Base-by-base conservation (phyloP, 352 stramenopile genomes). In the Phytopythium sindhum region DNA sequence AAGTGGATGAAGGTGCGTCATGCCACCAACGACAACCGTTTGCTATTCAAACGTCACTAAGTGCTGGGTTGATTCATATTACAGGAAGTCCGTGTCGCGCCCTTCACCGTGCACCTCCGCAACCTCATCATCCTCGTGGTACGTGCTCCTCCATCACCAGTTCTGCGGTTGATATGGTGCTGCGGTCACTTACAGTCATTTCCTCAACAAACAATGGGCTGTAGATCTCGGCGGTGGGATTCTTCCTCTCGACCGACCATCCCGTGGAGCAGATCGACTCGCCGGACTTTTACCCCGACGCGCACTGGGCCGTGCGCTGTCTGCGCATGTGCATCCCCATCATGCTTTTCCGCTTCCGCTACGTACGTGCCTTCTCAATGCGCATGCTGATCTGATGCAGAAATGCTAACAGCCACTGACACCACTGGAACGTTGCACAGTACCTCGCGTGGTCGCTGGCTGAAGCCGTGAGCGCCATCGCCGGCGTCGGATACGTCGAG, bases 401-500 rank as follows among this genome's bases (percentile, higher is more conserved):
- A 33, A n/a, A 23, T 57, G 15, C 44, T 74, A 29, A 70, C 51
- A 35, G 41, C 33, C 4, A 3, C n/a, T n/a, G n/a, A n/a, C n/a
- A n/a, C 59, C 10, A 45, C 55, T 50, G 33, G 4, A 8, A 23
- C 33, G 9, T 2, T 33, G 1, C 10, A 29, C 51, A 95, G 87
- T 95, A 95, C 72, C 80, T 95, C 61, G 87, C 84, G 24, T 95
- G 87, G 87, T 92, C 86, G n/a, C 67, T 95, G 47, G 87, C 85
- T 29, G 87, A 95, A 53, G 73, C 75, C 11, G 84, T 84, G 1
- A 89, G 84, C 66, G 84, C 83, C 54, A 61, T 88, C 42, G 87
- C 87, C 47, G 87, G 87, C 23, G 82, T 91, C 62, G 85, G 85
- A n/a, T 91, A 91, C 64, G 85, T 93, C 23, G 69, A 77, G 52